These are phyloP conservation scores for Nakazawaea populi DNA, from an alignment of 805 yeast species.

Conservation along the genomic window DNA sequence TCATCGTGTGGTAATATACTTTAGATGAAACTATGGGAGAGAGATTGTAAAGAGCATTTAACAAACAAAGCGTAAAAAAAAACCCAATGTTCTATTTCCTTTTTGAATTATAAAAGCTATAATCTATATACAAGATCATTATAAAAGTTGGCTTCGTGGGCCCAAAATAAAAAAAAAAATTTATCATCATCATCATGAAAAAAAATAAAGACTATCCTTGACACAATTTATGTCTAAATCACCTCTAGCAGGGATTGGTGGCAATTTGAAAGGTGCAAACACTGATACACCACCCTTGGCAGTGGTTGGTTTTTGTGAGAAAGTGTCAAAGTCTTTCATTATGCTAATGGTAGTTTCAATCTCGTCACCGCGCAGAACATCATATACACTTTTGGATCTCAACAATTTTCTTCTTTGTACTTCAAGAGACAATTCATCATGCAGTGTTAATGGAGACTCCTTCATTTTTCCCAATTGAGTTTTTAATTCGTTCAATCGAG, in stretches of 20 bases:
- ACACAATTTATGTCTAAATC: conserved; percentile 74
- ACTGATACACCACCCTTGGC: conserved; percentile 27
- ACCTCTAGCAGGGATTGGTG: conserved; percentile 74
- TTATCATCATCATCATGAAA: conserved; percentile 24
- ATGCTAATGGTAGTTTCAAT: conserved; percentile 72
- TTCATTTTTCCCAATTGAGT: conserved; percentile 38
- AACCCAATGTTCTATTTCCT: too few relatives aligned
- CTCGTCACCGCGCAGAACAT: conserved; percentile 40
- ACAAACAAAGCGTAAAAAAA: too few relatives aligned
- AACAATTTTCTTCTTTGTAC: conserved; percentile 52
- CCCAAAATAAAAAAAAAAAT: too few relatives aligned
- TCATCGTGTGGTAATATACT: too few relatives aligned
- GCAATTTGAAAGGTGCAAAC: conserved; percentile 64
- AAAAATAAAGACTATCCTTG: conserved; percentile 74
- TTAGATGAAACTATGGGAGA: too few relatives aligned
- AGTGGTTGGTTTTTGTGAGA: conserved; percentile 17
- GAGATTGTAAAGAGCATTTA: too few relatives aligned
- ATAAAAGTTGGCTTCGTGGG: neutral
- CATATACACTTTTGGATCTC: conserved; percentile 43
- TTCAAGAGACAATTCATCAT: conserved; percentile 74
- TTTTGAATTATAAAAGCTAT: neutral
- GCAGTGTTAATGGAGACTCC: conserved; percentile 53
- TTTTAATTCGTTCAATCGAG: conserved; percentile 43
- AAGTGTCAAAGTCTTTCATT: conserved; percentile 25
- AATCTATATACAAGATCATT: neutral